A percentile compares a stretch with the other conserved stretches of the same genome.
Evolutionary conservation across 805 yeast species (phyloP).

Genomic region (Hanseniaspora lachancei): DNA sequence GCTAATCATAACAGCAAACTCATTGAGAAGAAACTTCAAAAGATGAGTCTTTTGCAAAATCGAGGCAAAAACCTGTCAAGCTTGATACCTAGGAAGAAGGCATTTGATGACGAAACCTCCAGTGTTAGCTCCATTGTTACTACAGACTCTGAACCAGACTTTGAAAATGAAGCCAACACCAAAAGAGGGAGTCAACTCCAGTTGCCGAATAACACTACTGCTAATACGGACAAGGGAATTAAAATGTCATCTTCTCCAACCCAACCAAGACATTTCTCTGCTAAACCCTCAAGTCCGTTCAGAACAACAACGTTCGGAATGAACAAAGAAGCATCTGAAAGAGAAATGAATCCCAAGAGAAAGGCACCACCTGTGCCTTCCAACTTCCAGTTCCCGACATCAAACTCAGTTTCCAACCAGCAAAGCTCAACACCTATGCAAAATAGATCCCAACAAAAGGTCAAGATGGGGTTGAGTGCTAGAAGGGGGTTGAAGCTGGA

Average conservation of each 20-base stretch:
- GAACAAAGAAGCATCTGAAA: neutral
- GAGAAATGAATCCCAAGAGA: conserved; percentile 20
- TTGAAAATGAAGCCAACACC: neutral
- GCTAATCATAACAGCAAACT: neutral
- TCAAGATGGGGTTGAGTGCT: conserved; percentile 68
- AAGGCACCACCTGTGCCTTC: conserved; percentile 23
- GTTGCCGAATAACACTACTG: neutral
- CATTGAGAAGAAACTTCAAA: conserved; percentile 5
- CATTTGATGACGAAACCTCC: conserved; percentile 4
- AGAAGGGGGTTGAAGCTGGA: conserved; percentile 68
- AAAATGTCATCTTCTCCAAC: neutral
- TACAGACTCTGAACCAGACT: conserved; percentile 8
- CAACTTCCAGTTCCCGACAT: conserved; percentile 13
- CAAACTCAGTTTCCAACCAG: conserved; percentile 16
- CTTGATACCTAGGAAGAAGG: neutral
- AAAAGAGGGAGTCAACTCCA: neutral
- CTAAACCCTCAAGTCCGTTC: conserved; percentile 8
- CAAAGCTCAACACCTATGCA: conserved; percentile 63
- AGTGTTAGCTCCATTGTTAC: conserved; percentile 7
- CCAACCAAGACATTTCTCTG: neutral
- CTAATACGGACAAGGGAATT: neutral
- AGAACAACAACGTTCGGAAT: neutral
- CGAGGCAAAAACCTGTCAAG: neutral
- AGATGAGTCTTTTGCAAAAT: neutral
- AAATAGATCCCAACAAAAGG: conserved; percentile 53